phyloP scores from a whole-genome alignment of 305 asterid species.

The Withania somnifera region DNA sequence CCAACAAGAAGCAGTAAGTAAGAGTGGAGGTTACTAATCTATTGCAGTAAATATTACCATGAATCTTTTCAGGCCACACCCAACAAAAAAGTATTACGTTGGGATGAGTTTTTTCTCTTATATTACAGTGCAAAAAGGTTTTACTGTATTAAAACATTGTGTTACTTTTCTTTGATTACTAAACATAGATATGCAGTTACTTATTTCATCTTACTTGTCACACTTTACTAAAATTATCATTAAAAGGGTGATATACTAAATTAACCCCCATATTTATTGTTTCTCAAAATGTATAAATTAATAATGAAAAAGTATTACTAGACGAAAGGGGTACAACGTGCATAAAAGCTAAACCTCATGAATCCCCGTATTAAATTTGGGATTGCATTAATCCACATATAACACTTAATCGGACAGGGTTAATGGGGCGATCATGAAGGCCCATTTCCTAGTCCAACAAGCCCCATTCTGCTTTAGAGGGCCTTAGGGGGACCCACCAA shows the following conservation, averaged over 20 bases:
- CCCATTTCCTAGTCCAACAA: too few species aligned
- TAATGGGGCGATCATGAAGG: too few species aligned
- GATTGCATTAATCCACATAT: background rate
- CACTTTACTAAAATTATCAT: too few species aligned
- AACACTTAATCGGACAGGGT: too few species aligned
- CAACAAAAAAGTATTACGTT: background rate
- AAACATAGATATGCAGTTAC: background rate
- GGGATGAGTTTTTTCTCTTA: background rate
- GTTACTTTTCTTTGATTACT: background rate
- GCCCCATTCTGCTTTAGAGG: too few species aligned
- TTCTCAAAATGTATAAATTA: too few species aligned
- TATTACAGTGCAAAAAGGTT: background rate
- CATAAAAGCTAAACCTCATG: background rate
- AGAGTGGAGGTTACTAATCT: background rate
- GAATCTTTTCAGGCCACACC: background rate
- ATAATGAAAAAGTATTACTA: too few species aligned
- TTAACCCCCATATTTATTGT: too few species aligned
- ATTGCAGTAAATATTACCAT: background rate
- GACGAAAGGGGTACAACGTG: too few species aligned
- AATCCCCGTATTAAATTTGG: background rate
- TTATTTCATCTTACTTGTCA: too few species aligned
- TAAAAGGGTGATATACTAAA: too few species aligned
- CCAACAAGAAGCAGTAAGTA: background rate
- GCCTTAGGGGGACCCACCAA: too few species aligned
- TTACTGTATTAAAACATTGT: background rate